Evolutionary conservation across 2,329 filamentous ascomycete species (phyloP).

Genomic region (Colletotrichum spaethianum): DNA sequence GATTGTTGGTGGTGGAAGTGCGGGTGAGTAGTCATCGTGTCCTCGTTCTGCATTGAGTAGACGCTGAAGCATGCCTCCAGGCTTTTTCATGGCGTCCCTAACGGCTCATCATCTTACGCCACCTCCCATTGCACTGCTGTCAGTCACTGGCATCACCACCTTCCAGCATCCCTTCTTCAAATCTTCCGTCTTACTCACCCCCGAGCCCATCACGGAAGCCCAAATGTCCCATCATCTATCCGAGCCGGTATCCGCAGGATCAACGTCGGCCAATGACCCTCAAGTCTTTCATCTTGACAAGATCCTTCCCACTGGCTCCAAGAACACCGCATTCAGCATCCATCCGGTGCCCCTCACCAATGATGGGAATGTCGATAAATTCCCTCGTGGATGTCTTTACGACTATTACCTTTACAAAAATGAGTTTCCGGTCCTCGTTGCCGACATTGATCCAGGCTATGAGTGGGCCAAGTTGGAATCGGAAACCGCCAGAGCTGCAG

Average conservation of each 20-base stretch:
- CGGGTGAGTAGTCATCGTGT: constrained; percentile 44
- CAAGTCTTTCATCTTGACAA: constrained; percentile 46
- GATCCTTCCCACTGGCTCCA: constrained; percentile 47
- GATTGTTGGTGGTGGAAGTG: constrained; percentile 52
- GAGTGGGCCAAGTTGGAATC: constrained; percentile 46
- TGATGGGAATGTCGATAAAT: constrained; percentile 4
- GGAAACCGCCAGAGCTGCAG: constrained; percentile 30
- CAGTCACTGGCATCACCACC: constrained; percentile 53
- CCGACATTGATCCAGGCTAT: constrained; percentile 50
- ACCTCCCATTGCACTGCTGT: constrained; percentile 51
- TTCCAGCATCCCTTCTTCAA: constrained; percentile 54
- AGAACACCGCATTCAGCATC: constrained; percentile 39
- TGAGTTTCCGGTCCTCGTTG: constrained; percentile 47
- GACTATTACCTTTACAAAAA: constrained; percentile 53
- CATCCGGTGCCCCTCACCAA: constrained; percentile 8
- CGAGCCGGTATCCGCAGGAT: constrained; percentile 46
- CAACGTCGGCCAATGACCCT: constrained; percentile 37
- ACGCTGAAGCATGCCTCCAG: constrained; percentile 37
- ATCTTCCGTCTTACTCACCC: constrained; percentile 49
- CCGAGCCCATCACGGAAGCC: constrained; percentile 46
- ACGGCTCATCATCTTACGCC: constrained; percentile 49
- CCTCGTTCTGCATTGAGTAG: neutral
- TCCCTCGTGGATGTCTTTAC: constrained; percentile 47
- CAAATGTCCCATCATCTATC: constrained; percentile 45
- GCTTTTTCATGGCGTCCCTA: constrained; percentile 51